phyloP scores from a whole-genome alignment of 2,329 filamentous ascomycete genomes.

The Dothistroma septosporum region DNA sequence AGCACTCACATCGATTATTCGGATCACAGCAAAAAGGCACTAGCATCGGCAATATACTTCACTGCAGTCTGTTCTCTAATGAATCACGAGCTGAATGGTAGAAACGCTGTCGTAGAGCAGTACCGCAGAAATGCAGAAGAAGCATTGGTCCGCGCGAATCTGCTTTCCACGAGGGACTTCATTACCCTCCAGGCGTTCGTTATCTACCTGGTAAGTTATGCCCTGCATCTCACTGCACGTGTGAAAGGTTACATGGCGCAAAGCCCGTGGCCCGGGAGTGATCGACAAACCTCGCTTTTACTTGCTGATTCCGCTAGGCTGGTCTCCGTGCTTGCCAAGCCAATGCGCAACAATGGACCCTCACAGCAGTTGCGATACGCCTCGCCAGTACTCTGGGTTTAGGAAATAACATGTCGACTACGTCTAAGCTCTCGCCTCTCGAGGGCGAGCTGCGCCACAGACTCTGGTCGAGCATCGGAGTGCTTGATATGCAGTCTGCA shows the following conservation, averaged over 20 bases:
- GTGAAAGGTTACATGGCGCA: background rate
- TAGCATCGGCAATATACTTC: slow-evolving; percentile 12
- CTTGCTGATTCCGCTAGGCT: background rate
- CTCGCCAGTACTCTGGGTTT: slow-evolving; percentile 8
- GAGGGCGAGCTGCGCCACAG: slow-evolving; percentile 4
- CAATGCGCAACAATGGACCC: slow-evolving; percentile 13
- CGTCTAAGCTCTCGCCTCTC: background rate
- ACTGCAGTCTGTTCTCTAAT: slow-evolving; percentile 7
- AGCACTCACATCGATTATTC: background rate
- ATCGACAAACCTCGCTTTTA: background rate
- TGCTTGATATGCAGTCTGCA: slow-evolving; percentile 11
- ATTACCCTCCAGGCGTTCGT: slow-evolving; percentile 8
- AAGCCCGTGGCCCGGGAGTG: background rate
- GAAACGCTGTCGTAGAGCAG: background rate
- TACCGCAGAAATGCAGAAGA: slow-evolving; percentile 1
- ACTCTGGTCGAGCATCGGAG: slow-evolving; percentile 11
- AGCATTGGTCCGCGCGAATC: background rate
- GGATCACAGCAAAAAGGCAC: background rate
- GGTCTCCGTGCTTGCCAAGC: slow-evolving; percentile 12
- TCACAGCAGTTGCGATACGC: slow-evolving; percentile 7
- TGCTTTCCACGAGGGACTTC: slow-evolving; percentile 4
- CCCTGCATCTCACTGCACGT: background rate
- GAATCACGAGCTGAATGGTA: slow-evolving; percentile 7
- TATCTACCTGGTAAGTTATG: slow-evolving; percentile 6
- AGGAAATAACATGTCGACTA: background rate